Percentiles rank a stretch among this genome's conserved stretches.
These are phyloP conservation scores for Pezicula neosporulosa DNA, from an alignment of 2,329 filamentous ascomycete species.

Conservation along the genomic window DNA sequence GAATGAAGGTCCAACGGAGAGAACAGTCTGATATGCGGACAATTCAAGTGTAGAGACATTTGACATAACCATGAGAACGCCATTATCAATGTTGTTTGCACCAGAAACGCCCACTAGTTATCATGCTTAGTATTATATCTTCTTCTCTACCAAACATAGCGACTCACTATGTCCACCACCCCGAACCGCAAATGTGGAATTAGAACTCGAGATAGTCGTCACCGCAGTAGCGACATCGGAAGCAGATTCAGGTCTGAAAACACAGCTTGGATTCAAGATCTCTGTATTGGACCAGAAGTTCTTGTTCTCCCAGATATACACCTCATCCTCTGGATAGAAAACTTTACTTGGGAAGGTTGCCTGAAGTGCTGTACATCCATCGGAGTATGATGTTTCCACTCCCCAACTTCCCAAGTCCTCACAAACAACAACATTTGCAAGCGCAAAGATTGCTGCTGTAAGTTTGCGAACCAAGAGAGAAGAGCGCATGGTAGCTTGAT, in stretches of 20 bases:
- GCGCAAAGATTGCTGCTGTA: background rate
- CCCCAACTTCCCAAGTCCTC: background rate
- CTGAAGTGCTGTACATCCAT: conserved; percentile 2
- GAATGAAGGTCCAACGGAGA: conserved; percentile 1
- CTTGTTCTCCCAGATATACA: conserved; percentile 4
- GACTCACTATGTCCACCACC: conserved; percentile 7
- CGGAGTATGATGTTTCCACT: background rate
- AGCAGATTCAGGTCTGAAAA: conserved; percentile 4
- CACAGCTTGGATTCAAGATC: conserved; percentile 1
- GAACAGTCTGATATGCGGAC: conserved; percentile 6
- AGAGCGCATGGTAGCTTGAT: conserved; percentile 1
- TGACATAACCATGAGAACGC: conserved; percentile 3
- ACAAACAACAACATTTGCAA: background rate
- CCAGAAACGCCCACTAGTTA: background rate
- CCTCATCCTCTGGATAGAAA: background rate
- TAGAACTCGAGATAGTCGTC: background rate
- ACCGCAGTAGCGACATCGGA: conserved; percentile 4
- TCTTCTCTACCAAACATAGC: background rate
- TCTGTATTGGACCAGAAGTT: conserved; percentile 8
- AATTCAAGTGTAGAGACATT: conserved; percentile 13
- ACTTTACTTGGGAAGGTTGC: conserved; percentile 4
- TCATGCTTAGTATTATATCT: conserved; percentile 15
- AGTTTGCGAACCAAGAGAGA: conserved; percentile 2
- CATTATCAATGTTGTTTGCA: background rate
- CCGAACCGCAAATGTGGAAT: conserved; percentile 4